Evolutionary conservation across 371 early-diverging fungal species (phyloP).

Genomic region (Vairimorpha apis): DNA sequence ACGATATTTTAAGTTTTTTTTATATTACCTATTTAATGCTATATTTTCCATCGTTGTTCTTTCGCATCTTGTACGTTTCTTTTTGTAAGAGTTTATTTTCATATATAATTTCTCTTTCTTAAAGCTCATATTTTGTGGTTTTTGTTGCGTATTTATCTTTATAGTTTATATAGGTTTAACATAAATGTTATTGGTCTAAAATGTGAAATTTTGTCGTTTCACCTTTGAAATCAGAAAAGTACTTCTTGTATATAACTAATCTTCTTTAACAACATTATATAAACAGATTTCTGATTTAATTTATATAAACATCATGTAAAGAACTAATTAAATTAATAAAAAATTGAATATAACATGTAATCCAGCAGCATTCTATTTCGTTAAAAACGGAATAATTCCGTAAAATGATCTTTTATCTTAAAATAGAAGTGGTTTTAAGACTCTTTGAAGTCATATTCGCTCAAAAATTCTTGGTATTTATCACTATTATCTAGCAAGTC

Average conservation of each 20-base stretch:
- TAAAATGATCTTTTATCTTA: background rate
- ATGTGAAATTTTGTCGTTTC: background rate
- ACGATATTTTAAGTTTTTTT: too few relatives aligned
- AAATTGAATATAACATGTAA: background rate
- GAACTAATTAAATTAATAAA: background rate
- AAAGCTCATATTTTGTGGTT: background rate
- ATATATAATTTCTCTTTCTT: background rate
- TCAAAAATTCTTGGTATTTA: too few relatives aligned
- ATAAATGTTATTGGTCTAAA: background rate
- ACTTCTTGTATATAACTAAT: constrained; percentile 16
- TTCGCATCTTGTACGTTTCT: too few relatives aligned
- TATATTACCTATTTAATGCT: too few relatives aligned
- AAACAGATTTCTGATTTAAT: background rate
- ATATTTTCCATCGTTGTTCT: too few relatives aligned
- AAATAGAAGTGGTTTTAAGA: background rate
- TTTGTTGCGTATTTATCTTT: background rate
- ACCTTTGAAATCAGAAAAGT: background rate
- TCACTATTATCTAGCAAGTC: too few relatives aligned
- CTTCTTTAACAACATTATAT: background rate
- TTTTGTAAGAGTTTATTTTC: background rate
- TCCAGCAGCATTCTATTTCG: background rate
- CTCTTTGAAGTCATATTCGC: too few relatives aligned
- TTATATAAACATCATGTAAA: background rate
- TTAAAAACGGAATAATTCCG: too few relatives aligned
- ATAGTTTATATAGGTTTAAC: background rate